Percentiles rank a stretch among this genome's conserved stretches.
Conservation (phyloP, 768 basidiomycete species). For the Pulveroboletus sp. region DNA sequence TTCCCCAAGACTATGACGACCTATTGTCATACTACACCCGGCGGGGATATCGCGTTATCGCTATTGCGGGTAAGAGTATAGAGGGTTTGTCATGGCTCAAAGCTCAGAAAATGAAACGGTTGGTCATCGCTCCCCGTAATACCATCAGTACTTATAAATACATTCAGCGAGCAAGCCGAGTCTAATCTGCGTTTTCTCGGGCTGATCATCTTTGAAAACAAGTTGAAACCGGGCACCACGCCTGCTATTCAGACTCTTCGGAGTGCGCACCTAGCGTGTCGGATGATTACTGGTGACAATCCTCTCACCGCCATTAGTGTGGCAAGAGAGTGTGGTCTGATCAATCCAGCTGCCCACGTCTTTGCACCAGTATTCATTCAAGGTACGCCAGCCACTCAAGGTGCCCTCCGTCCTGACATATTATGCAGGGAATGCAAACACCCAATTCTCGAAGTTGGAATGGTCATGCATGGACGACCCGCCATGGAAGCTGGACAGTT, state of each 20-base stretch:
- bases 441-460: constrained; percentile 59
- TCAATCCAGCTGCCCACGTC: constrained; percentile 84
- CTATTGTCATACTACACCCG: constrained; percentile 94
- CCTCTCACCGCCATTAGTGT: constrained; percentile 95
- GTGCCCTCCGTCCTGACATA: not conserved
- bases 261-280: constrained; percentile 83
- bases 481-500: constrained; percentile 78
- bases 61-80: constrained; percentile 93
- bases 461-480: constrained; percentile 94
- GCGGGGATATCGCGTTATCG: constrained; percentile 96
- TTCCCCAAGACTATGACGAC: constrained; percentile 95
- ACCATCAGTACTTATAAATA: constrained; percentile 3
- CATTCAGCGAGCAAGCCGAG: constrained; percentile 85
- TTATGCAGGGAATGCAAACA: constrained; percentile 47
- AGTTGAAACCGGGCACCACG: constrained; percentile 87
- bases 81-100: constrained; percentile 94
- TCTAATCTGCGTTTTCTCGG: constrained; percentile 87
- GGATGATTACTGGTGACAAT: constrained; percentile 99
- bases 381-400: constrained; percentile 39
- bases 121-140: constrained; percentile 15
- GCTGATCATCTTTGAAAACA: constrained; percentile 96
- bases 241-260: constrained; percentile 87
- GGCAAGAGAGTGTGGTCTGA: constrained; percentile 86
- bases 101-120: constrained; percentile 95
- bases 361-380: constrained; percentile 76